These are phyloP conservation scores for Phytophthora quininea DNA, from an alignment of 352 stramenopile species.

Conservation along the genomic window DNA sequence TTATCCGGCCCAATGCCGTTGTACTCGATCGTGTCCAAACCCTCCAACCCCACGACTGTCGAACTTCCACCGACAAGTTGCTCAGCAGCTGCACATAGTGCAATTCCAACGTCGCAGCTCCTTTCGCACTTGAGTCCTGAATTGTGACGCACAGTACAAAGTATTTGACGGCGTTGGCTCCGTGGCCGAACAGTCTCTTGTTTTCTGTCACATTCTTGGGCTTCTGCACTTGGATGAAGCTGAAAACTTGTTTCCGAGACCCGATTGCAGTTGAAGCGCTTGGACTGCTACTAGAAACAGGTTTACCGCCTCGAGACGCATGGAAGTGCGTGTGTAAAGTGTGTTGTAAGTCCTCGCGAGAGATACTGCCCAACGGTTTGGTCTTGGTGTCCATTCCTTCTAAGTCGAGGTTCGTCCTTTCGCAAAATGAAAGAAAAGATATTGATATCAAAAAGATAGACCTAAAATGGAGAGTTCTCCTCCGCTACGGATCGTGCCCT, in stretches of 20 bases:
- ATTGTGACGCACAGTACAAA: conserved; percentile 75
- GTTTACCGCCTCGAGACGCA: conserved; percentile 4
- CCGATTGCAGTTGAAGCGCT: background rate
- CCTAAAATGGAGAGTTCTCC: too few species aligned
- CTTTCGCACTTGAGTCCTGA: conserved; percentile 38
- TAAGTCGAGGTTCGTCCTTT: conserved; percentile 14
- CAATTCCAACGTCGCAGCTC: conserved; percentile 34
- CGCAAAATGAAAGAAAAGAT: background rate
- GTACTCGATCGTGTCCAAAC: conserved; percentile 66
- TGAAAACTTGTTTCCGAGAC: conserved; percentile 53
- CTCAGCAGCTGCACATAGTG: conserved; percentile 74
- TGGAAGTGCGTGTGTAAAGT: conserved; percentile 75
- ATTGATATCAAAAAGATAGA: background rate
- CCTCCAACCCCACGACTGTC: conserved; percentile 62
- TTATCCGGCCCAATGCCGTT: conserved; percentile 57
- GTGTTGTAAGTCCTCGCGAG: conserved; percentile 64
- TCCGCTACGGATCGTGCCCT: too few species aligned
- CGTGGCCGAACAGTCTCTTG: conserved; percentile 61
- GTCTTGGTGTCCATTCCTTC: conserved; percentile 23
- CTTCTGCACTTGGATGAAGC: conserved; percentile 74
- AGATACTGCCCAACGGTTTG: conserved; percentile 44
- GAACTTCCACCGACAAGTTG: conserved; percentile 69
- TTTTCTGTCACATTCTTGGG: conserved; percentile 53
- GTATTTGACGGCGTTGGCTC: conserved; percentile 43
- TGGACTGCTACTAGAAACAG: background rate